Evolutionary conservation across 306 rosid genomes (phyloP).

Genomic region (Trichosanthes cucumerina): DNA sequence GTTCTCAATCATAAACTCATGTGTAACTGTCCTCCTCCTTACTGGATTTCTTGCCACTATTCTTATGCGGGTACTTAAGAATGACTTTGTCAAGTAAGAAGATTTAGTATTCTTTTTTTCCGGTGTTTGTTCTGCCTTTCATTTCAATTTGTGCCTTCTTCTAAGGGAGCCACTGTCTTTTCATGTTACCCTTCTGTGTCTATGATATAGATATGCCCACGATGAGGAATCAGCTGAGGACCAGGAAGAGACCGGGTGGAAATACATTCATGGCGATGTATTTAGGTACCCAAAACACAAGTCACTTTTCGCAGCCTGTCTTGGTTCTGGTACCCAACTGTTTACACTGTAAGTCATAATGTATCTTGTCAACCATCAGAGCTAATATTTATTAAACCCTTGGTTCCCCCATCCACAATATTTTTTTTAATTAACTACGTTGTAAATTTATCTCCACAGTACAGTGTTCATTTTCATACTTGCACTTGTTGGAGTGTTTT

Average conservation of each 20-base stretch:
- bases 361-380: not conserved
- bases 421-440: not conserved
- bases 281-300: slow-evolving; percentile 34
- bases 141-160: not conserved
- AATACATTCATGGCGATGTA: slow-evolving; percentile 47
- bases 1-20: slow-evolving; percentile 83
- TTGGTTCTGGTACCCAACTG: slow-evolving; percentile 45
- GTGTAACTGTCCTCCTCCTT: slow-evolving; percentile 75
- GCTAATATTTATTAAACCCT: not conserved
- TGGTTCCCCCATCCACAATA: not conserved
- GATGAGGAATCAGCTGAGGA: slow-evolving; percentile 47
- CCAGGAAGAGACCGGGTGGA: slow-evolving; percentile 53
- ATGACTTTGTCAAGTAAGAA: slow-evolving; percentile 86
- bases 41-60: slow-evolving; percentile 81
- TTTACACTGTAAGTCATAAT: slow-evolving; percentile 32
- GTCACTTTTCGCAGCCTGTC: slow-evolving; percentile 37
- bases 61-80: slow-evolving; percentile 81
- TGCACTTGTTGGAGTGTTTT: slow-evolving; percentile 88
- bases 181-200: not conserved
- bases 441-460: slow-evolving; percentile 32
- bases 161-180: not conserved
- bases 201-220: slow-evolving; percentile 32
- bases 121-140: not conserved
- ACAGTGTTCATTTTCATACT: slow-evolving; percentile 65
- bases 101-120: not conserved